phyloP scores from a whole-genome alignment of 768 basidiomycete genomes.

The Psilocybe sp. region DNA sequence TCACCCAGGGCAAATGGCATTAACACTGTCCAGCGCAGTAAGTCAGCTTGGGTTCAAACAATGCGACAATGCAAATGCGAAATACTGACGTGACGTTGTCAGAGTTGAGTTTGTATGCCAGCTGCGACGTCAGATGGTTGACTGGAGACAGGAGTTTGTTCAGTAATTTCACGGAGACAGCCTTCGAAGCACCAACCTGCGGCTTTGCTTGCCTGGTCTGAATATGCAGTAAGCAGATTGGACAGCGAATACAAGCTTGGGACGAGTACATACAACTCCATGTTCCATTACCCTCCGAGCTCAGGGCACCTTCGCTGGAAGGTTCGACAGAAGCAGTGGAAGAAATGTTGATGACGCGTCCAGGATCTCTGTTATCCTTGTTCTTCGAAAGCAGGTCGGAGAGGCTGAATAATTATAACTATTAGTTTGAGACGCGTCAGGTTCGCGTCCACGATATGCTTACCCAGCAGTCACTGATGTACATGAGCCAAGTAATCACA shows the following conservation, averaged over 20 bases:
- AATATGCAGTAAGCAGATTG: background rate
- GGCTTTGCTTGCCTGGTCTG: slow-evolving; percentile 84
- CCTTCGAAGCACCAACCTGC: slow-evolving; percentile 42
- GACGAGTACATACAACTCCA: slow-evolving; percentile 67
- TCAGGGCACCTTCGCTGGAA: slow-evolving; percentile 46
- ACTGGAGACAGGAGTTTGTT: slow-evolving; percentile 30
- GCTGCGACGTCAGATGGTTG: slow-evolving; percentile 74
- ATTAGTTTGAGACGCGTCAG: background rate
- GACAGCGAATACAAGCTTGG: background rate
- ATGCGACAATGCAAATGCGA: background rate
- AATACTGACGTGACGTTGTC: slow-evolving; percentile 61
- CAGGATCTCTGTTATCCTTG: slow-evolving; percentile 61
- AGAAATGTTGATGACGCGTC: slow-evolving; percentile 80
- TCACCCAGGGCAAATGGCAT: slow-evolving; percentile 82
- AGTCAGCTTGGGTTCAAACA: background rate
- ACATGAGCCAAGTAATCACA: background rate
- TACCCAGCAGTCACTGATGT: slow-evolving; percentile 52
- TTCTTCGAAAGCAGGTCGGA: slow-evolving; percentile 66
- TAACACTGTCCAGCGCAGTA: slow-evolving; percentile 49
- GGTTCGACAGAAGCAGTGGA: slow-evolving; percentile 62
- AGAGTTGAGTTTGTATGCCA: slow-evolving; percentile 64
- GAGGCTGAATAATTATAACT: slow-evolving; percentile 29
- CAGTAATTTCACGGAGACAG: background rate
- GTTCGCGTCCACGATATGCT: slow-evolving; percentile 4
- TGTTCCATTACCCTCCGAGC: slow-evolving; percentile 56